Conservation (phyloP, 352 stramenopile species). For the Pythium oligandrum region DNA sequence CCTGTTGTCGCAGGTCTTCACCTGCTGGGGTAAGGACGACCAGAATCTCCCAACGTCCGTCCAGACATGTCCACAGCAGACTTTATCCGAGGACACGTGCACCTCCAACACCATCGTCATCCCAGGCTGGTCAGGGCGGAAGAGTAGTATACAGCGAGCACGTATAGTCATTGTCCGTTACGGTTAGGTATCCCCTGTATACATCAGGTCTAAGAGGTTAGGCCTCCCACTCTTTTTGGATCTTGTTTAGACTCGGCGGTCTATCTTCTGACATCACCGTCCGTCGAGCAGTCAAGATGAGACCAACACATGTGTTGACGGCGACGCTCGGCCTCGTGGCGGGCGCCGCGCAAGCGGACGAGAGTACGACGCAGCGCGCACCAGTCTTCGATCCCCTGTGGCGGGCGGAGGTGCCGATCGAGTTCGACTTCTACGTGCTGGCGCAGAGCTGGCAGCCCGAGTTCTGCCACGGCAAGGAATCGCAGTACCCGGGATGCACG, state of each 20-base stretch:
- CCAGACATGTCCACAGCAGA: conserved; percentile 49
- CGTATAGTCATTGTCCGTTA: too few relatives aligned
- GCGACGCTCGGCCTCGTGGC: too few relatives aligned
- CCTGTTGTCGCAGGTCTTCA: conserved; percentile 71
- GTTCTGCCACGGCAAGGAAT: conserved; percentile 67
- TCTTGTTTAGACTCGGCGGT: too few relatives aligned
- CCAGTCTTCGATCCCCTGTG: conserved; percentile 11
- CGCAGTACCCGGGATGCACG: conserved; percentile 63
- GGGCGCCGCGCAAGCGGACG: too few relatives aligned
- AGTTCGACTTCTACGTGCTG: conserved; percentile 88
- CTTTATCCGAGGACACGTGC: conserved; percentile 75
- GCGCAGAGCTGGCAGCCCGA: conserved; percentile 88
- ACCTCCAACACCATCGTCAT: conserved; percentile 41
- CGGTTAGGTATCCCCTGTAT: too few relatives aligned
- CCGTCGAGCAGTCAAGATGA: too few relatives aligned
- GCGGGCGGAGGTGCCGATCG: conserved; percentile 5
- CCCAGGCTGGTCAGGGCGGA: conserved; percentile 3
- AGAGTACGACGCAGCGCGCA: neutral
- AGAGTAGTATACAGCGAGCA: too few relatives aligned
- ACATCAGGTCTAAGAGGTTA: too few relatives aligned
- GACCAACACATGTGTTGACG: too few relatives aligned
- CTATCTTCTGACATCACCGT: too few relatives aligned
- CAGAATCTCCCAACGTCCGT: conserved; percentile 39
- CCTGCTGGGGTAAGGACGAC: conserved; percentile 74
- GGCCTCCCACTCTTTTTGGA: too few relatives aligned